Evolutionary conservation across 116 monocot species (phyloP).

Genomic region (Posidonia oceanica): DNA sequence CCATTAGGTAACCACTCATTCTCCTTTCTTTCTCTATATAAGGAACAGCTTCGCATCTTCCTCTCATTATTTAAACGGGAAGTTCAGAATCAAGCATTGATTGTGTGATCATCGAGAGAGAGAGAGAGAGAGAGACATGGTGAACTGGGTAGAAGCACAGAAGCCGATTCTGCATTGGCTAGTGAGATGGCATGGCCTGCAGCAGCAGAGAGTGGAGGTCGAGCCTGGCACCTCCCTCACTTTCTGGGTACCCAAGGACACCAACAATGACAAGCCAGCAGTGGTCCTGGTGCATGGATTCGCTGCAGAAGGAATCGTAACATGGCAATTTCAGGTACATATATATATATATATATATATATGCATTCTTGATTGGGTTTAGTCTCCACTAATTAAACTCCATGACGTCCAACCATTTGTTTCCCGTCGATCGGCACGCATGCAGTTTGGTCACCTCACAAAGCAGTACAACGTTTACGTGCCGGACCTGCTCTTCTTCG

Average conservation of each 20-base stretch:
- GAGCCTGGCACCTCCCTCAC: conserved; percentile 22
- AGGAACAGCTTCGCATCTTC: no score
- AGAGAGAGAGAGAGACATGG: background rate
- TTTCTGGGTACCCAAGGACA: conserved; percentile 40
- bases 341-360: background rate
- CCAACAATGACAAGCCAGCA: conserved; percentile 31
- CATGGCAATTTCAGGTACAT: conserved; percentile 70
- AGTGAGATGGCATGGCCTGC: conserved; percentile 19
- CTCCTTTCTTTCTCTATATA: no score
- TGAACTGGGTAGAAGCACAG: conserved; percentile 23
- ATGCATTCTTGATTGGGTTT: background rate
- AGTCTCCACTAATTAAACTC: no score
- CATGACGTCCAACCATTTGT: no score
- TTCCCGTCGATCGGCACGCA: background rate
- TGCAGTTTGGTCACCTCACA: conserved; percentile 26
- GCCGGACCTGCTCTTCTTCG: conserved; percentile 86
- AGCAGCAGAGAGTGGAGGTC: conserved; percentile 14
- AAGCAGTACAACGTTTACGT: conserved; percentile 63
- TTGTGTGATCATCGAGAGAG: no score
- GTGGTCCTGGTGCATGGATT: conserved; percentile 90
- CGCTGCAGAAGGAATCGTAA: conserved; percentile 71
- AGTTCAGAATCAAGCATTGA: no score
- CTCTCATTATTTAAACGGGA: no score
- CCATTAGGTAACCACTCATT: no score
- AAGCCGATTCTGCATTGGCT: conserved; percentile 20